Percentiles rank a stretch among this genome's conserved stretches.
Conservation (phyloP, 2,329 filamentous ascomycete species). For the Oidium heveae region DNA sequence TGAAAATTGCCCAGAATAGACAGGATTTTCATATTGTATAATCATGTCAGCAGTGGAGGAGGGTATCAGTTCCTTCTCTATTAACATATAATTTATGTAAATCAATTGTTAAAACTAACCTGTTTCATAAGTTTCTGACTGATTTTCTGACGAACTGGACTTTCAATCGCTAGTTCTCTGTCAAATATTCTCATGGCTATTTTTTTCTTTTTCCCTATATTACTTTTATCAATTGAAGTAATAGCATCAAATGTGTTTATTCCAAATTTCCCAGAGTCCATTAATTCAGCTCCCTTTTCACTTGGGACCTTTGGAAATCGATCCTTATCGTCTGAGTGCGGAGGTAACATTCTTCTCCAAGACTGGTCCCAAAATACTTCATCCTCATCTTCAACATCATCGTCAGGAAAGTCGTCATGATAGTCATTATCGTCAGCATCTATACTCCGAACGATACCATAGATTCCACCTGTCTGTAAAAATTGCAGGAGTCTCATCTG, state of each 20-base stretch:
- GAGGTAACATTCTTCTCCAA: too few species aligned
- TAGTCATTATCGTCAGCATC: too few species aligned
- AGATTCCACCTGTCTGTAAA: too few species aligned
- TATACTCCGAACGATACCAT: too few species aligned
- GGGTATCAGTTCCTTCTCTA: slow-evolving; percentile 46
- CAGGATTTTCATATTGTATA: slow-evolving; percentile 62
- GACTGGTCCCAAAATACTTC: too few species aligned
- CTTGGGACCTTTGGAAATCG: slow-evolving; percentile 17
- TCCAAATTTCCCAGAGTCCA: slow-evolving; percentile 65
- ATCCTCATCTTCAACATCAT: too few species aligned
- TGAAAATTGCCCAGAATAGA: slow-evolving; percentile 90
- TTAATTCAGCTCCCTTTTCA: slow-evolving; percentile 47
- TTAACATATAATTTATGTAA: background rate
- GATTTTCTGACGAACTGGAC: slow-evolving; percentile 30
- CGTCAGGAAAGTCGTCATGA: too few species aligned
- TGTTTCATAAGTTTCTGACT: slow-evolving; percentile 42
- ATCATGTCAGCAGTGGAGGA: slow-evolving; percentile 57
- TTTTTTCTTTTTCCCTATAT: slow-evolving; percentile 20
- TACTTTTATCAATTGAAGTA: slow-evolving; percentile 22
- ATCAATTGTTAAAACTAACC: slow-evolving; percentile 17
- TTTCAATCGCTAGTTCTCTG: slow-evolving; percentile 53
- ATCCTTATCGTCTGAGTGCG: too few species aligned
- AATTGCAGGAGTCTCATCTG: too few species aligned
- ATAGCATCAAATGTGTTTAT: slow-evolving; percentile 29
- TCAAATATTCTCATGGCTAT: slow-evolving; percentile 50